Evolutionary conservation across 2,329 filamentous ascomycete genomes (phyloP).

Genomic region (Ophioceras dolichostomum): DNA sequence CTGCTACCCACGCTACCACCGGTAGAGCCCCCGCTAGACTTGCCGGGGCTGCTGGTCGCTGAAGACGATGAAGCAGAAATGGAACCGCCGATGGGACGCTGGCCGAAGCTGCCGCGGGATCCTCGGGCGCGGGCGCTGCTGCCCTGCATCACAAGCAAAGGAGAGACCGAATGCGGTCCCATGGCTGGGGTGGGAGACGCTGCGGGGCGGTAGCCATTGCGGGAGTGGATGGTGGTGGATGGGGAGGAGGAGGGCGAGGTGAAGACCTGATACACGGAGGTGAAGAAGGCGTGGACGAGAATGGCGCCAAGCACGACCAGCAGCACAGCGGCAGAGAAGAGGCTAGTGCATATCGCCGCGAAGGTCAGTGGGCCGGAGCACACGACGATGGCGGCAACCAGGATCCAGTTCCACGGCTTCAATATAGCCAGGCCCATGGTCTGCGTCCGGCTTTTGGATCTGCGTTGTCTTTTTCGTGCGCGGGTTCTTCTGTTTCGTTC

Average conservation of each 20-base stretch:
- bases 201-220: background rate
- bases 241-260: background rate
- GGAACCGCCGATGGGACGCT: no score
- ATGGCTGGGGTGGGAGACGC: background rate
- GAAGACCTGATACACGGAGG: background rate
- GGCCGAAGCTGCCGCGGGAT: background rate
- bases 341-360: slow-evolving; percentile 4
- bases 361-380: slow-evolving; percentile 1
- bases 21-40: no score
- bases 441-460: no score
- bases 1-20: background rate
- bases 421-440: background rate
- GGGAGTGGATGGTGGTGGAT: background rate
- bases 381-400: slow-evolving; percentile 1
- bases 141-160: slow-evolving; percentile 1
- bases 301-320: slow-evolving; percentile 1
- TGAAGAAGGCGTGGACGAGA: slow-evolving; percentile 1
- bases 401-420: slow-evolving; percentile 1
- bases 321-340: slow-evolving; percentile 1
- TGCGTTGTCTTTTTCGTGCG: no score
- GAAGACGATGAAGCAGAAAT: background rate
- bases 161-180: background rate
- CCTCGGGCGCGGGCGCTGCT: background rate
- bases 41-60: background rate
- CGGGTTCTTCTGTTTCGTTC: no score